Base-by-base conservation (phyloP, 768 basidiomycete genomes). In the Tricholoma matsutake region DNA sequence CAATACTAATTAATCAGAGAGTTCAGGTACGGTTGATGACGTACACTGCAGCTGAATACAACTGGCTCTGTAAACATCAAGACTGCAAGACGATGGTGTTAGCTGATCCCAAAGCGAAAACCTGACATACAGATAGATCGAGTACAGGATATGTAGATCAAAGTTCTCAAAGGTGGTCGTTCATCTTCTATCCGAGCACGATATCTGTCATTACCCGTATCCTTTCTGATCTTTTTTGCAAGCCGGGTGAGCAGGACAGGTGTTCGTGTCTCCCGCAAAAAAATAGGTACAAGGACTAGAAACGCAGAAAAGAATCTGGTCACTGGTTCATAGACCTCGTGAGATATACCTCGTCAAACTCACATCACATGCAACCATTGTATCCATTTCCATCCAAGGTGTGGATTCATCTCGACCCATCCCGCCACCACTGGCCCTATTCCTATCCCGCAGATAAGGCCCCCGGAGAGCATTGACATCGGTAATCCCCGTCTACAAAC, bases 341-440 rank as follows among this genome's bases (percentile, higher is more conserved):
- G 9, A 18, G 10, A 32, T 22, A 10, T 25, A 66, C 67, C 58
- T 41, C 34, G 22, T 29, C 22, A 22, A 6, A 72, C 77, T 1
- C 53, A 85, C 87, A 88, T 89, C 67, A 86, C 76, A 63, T 86
- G 86, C 9, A 91, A 81, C 91, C 90, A 93, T 65, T 92, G 86
- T 28, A 95, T 91, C 90, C 92, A 93, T 28, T 89, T 78, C 90
- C 92, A 93, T 63, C 79, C 79, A 1, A 92, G 69, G 22, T 73
- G 74, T 0, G 75, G 68, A 61, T 85, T 82, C 61, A 82, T 79
- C 67, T 90, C 87, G 16, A 90, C 78, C 85, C 85, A 91, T 13
- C 87, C 87, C 18, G 85, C 83, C 3, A 81, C 67, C 0, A 89
- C 68, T 0, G 91, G 86, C 2, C 86, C 91, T 1, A 92, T 35